Evolutionary conservation across 345 rosid species (phyloP).

Genomic region (Combretum micranthum): DNA sequence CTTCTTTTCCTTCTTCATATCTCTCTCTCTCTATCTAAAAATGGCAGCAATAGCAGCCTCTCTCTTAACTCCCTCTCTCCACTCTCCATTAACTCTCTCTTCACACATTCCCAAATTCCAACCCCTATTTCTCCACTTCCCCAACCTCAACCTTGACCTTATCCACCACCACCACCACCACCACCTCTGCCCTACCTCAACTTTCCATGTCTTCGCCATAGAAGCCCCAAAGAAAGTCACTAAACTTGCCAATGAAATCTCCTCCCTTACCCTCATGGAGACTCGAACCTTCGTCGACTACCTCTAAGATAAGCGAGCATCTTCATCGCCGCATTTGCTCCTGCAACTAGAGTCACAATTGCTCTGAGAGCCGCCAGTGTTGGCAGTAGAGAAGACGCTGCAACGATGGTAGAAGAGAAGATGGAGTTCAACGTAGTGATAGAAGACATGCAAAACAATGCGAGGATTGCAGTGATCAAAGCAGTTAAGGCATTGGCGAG

Average conservation of each 20-base stretch:
- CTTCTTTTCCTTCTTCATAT: neutral
- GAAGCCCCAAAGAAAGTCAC: slow-evolving; percentile 72
- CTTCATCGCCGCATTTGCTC: slow-evolving; percentile 71
- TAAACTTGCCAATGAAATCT: slow-evolving; percentile 61
- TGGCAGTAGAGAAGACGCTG: slow-evolving; percentile 8
- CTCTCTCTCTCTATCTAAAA: neutral
- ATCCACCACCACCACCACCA: slow-evolving; percentile 21
- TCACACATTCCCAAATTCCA: slow-evolving; percentile 18
- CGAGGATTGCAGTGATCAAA: slow-evolving; percentile 80
- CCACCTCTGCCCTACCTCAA: slow-evolving; percentile 44
- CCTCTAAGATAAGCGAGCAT: slow-evolving; percentile 87
- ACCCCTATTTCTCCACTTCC: slow-evolving; percentile 33
- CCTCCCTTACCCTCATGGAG: slow-evolving; percentile 69
- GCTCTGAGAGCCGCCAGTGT: slow-evolving; percentile 28
- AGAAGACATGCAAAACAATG: slow-evolving; percentile 61
- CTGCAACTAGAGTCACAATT: slow-evolving; percentile 44
- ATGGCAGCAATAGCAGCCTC: slow-evolving; percentile 14
- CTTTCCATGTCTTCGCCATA: slow-evolving; percentile 42
- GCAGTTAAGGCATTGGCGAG: slow-evolving; percentile 71
- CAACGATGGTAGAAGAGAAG: slow-evolving; percentile 50
- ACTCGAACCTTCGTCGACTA: slow-evolving; percentile 71
- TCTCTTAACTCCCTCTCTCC: slow-evolving; percentile 28
- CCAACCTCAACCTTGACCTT: slow-evolving; percentile 11
- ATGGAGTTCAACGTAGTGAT: slow-evolving; percentile 83
- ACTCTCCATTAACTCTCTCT: slow-evolving; percentile 22